Evolutionary conservation across 371 early-diverging fungal species (phyloP).

Genomic region (Syncephalis plumigaleata): DNA sequence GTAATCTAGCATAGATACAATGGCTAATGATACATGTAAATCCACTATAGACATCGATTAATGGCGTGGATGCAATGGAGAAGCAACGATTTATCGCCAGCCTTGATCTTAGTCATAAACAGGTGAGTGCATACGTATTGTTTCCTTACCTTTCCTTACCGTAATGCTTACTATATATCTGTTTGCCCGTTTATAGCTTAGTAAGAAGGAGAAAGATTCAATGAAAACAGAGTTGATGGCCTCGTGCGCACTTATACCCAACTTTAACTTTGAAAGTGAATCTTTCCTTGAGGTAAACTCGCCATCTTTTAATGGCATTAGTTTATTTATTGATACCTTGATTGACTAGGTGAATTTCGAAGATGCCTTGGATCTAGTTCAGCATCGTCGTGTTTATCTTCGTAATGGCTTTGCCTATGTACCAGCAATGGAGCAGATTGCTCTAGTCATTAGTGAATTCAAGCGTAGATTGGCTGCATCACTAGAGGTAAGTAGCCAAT

Average conservation of each 20-base stretch:
- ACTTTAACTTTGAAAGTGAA: constrained; percentile 9
- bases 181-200: constrained; percentile 2
- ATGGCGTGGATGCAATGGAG: constrained; percentile 30
- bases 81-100: constrained; percentile 29
- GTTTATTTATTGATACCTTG: background rate
- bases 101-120: constrained; percentile 24
- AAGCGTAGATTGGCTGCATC: constrained; percentile 28
- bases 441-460: constrained; percentile 66
- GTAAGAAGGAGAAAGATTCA: constrained; percentile 4
- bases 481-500: constrained; percentile 27
- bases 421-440: constrained; percentile 47
- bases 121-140: no score
- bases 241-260: background rate
- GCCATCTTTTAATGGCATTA: background rate
- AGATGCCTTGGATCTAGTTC: constrained; percentile 60
- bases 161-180: no score
- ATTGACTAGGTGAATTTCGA: constrained; percentile 63
- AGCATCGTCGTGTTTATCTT: constrained; percentile 49
- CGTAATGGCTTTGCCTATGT: constrained; percentile 71
- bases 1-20: no score
- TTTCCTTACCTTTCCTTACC: no score
- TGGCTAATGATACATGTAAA: no score
- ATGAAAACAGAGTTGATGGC: constrained; percentile 4
- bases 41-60: constrained; percentile 32
- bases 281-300: constrained; percentile 29